Percentiles rank a stretch among this genome's conserved stretches.
phyloP scores from a whole-genome alignment of 1,139 yeast genomes.

The Spencermartinsiella ligniputridi region DNA sequence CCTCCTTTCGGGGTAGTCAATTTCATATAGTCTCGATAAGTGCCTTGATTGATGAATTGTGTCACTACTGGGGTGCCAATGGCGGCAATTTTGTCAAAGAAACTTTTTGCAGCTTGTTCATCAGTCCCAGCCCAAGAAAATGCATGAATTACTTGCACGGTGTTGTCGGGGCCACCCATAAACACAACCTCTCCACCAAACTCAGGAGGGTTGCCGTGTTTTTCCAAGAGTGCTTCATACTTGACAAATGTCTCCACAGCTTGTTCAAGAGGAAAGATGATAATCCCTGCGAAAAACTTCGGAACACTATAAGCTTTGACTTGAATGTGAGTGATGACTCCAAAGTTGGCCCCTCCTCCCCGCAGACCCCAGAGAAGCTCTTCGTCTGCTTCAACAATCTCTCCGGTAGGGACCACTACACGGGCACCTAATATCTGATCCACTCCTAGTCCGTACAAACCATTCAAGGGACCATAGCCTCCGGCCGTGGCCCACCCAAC shows the following conservation, averaged over 20 bases:
- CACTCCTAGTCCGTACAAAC: background rate
- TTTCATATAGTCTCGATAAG: background rate
- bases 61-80: background rate
- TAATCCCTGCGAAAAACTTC: background rate
- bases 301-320: background rate
- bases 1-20: background rate
- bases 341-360: background rate
- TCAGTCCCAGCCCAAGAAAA: background rate
- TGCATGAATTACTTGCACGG: background rate
- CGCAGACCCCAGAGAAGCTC: conserved; percentile 1
- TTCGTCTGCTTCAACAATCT: background rate
- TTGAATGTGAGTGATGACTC: background rate
- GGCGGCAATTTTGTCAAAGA: background rate
- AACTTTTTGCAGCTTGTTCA: background rate
- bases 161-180: background rate
- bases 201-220: background rate
- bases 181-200: background rate
- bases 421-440: background rate
- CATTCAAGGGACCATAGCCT: background rate
- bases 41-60: background rate
- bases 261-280: background rate
- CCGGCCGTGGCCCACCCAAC: background rate
- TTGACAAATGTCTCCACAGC: background rate
- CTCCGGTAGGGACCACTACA: background rate
- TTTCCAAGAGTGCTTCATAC: background rate